Percentiles rank a stretch among this genome's conserved stretches.
Conservation (phyloP, 352 stramenopile genomes). For the Globisporangium iwayamae region DNA sequence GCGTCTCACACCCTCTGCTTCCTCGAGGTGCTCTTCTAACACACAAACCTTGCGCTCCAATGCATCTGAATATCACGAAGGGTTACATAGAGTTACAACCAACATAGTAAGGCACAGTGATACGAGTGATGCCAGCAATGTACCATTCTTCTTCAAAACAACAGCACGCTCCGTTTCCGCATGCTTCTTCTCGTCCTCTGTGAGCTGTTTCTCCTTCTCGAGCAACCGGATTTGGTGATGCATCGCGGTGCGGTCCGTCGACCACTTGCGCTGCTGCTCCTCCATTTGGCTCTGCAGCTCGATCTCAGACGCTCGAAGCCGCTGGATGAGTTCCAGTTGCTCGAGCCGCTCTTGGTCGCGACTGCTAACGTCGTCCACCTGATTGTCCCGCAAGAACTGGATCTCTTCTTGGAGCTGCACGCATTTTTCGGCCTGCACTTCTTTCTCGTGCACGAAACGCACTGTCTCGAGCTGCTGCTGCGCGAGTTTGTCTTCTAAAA, state of each 20-base stretch:
- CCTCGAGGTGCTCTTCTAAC: slow-evolving; percentile 17
- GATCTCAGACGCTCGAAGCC: slow-evolving; percentile 38
- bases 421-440: slow-evolving; percentile 35
- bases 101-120: background rate
- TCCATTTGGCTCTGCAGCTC: slow-evolving; percentile 55
- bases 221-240: slow-evolving; percentile 47
- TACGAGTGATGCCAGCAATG: background rate
- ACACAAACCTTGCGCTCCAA: slow-evolving; percentile 11
- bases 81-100: background rate
- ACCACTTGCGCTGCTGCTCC: slow-evolving; percentile 58
- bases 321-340: slow-evolving; percentile 58
- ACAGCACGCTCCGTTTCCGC: slow-evolving; percentile 18
- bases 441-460: slow-evolving; percentile 49
- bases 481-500: slow-evolving; percentile 27
- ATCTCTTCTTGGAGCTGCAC: slow-evolving; percentile 49
- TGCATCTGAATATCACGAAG: background rate
- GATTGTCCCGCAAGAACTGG: slow-evolving; percentile 51
- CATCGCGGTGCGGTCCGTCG: slow-evolving; percentile 35
- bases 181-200: slow-evolving; percentile 30
- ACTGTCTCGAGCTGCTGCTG: slow-evolving; percentile 46
- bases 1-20: slow-evolving; percentile 5
- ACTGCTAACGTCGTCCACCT: slow-evolving; percentile 38
- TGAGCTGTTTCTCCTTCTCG: slow-evolving; percentile 53
- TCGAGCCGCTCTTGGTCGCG: slow-evolving; percentile 58
- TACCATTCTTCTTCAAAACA: slow-evolving; percentile 35